Base-by-base conservation (phyloP, 78 protist genomes). In the Dictyostelium firmibasis region DNA sequence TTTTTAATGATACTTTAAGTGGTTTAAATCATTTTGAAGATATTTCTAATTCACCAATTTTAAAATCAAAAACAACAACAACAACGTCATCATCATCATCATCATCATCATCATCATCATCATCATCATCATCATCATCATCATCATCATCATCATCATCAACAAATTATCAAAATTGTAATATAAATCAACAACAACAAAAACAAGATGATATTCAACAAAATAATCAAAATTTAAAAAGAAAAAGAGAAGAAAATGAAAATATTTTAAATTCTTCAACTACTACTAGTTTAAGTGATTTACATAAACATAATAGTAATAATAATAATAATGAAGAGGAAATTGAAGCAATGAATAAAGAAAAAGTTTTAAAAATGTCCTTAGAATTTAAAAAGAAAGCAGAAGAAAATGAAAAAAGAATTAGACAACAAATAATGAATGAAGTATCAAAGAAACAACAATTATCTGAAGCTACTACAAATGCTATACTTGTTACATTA, bases 21-120 rank as follows among this genome's bases (percentile, higher is more conserved):
- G 69, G 43, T 44, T 81, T 81, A 41, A 83, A 62, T 35, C 25
- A 81, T 81, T 47, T 81, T 50, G 85, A 81, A 50, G 85, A 62
- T 83, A 36, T 16, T 35, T 60, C 36, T 60, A n/a, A n/a, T n/a
- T 35, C 38, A 35, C 33, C 41, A 62, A 27, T 62, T 41, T 47
- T 14, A 47, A 14, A 57, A 83, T n/a, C 29, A 13, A 41, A 60
- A 29, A 13, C 64, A 36, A 20, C 18, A 5, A 88, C 29, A 36
- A 79, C 27, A 25, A 77, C 79, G 35, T 36, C 25, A 57, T 1
- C 31, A 35, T 76, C 4, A n/a, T n/a, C n/a, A n/a, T n/a, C n/a
- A n/a, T n/a, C n/a, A n/a, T n/a, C n/a, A n/a, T n/a, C n/a, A n/a
- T n/a, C n/a, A n/a, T n/a, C n/a, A n/a, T n/a, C n/a, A n/a, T n/a